These are phyloP conservation scores for Stropharia rugosoannulata DNA, from an alignment of 768 basidiomycete species.

Conservation along the genomic window DNA sequence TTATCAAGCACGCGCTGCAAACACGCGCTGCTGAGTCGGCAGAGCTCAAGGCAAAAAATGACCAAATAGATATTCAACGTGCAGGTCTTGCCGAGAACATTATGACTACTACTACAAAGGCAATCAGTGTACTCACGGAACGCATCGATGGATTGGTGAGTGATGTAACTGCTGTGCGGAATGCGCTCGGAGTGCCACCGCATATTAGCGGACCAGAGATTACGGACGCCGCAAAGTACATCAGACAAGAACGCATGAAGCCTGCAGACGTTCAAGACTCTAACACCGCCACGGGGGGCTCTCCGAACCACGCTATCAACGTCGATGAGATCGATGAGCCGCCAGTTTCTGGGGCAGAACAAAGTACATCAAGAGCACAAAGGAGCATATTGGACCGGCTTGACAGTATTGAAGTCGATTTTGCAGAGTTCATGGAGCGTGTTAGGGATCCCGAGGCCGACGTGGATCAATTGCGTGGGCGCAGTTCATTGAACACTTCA, in stretches of 20 bases:
- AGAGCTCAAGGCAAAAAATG: neutral
- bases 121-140: neutral
- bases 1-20: neutral
- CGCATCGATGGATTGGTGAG: neutral
- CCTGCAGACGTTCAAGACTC: neutral
- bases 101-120: neutral
- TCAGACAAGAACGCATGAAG: neutral
- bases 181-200: neutral
- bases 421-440: neutral
- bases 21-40: neutral
- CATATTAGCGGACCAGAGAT: neutral
- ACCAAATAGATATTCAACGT: neutral
- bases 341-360: neutral
- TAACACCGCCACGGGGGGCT: neutral
- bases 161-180: neutral
- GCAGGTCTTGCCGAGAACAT: neutral
- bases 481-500: neutral
- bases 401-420: neutral
- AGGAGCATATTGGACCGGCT: neutral
- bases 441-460: neutral
- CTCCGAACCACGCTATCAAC: neutral
- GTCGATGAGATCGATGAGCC: neutral
- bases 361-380: neutral
- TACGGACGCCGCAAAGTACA: neutral
- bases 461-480: neutral